Evolutionary conservation across 164 flowering plant genomes (phyloP).

Genomic region (Magnolia kwangsiensis): DNA sequence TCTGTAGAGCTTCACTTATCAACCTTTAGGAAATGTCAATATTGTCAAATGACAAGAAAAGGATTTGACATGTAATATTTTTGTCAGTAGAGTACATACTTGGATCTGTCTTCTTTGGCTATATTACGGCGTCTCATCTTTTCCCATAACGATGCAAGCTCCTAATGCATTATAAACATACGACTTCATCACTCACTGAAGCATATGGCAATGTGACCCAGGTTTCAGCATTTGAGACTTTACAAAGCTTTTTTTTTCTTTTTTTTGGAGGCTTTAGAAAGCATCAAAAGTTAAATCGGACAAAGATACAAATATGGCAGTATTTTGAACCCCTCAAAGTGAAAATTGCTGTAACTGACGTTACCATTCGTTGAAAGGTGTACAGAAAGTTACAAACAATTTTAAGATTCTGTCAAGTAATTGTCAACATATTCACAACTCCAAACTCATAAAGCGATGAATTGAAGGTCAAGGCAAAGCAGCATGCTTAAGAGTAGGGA

Average conservation of each 20-base stretch:
- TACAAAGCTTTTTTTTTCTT: neutral
- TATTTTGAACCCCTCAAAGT: too few species aligned
- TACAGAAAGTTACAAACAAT: too few species aligned
- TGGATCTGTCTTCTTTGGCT: constrained; percentile 79
- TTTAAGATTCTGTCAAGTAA: too few species aligned
- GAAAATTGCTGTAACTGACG: too few species aligned
- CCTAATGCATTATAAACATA: constrained; percentile 34
- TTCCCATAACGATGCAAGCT: constrained; percentile 87
- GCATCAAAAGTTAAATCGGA: too few species aligned
- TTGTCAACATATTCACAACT: too few species aligned
- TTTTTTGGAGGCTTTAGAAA: too few species aligned
- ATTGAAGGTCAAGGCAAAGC: too few species aligned
- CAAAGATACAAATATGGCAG: too few species aligned
- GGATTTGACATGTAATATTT: neutral
- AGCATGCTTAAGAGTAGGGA: too few species aligned
- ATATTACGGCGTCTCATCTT: constrained; percentile 81
- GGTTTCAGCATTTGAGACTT: neutral
- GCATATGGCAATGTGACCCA: neutral
- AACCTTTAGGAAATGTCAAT: constrained; percentile 35
- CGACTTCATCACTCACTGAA: neutral
- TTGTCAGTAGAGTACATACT: constrained; percentile 34
- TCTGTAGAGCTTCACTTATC: constrained; percentile 68
- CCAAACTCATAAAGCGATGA: too few species aligned
- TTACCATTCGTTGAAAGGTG: too few species aligned
- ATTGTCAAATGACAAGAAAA: neutral